Conservation (phyloP, 306 rosid genomes). For the Quercus cerris region DNA sequence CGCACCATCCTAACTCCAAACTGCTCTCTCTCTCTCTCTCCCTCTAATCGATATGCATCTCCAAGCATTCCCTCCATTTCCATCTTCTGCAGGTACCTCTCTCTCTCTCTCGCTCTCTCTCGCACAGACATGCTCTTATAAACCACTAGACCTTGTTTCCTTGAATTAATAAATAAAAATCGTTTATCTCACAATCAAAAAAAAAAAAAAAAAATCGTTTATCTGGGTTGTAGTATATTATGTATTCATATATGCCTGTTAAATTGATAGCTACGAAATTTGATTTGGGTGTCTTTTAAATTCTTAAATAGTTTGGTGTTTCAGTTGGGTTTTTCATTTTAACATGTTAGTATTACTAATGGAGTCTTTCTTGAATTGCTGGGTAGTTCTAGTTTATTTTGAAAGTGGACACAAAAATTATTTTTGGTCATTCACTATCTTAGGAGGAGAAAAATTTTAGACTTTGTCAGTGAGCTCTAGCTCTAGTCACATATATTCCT, state of each 20-base stretch:
- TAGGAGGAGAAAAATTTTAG: not conserved
- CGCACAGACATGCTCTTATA: not conserved
- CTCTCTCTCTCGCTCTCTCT: not conserved
- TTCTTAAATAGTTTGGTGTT: not conserved
- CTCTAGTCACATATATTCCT: no score
- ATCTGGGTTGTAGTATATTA: not conserved
- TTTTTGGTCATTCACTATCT: not conserved
- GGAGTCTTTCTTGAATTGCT: not conserved
- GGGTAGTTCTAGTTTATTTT: not conserved
- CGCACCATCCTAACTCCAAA: not conserved
- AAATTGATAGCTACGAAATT: not conserved
- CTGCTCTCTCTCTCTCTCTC: not conserved
- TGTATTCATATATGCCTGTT: not conserved
- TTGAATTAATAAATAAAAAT: not conserved
- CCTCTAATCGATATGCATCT: conserved; percentile 13
- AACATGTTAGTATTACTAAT: not conserved
- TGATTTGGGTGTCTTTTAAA: not conserved
- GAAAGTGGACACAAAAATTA: not conserved
- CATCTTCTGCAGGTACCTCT: conserved; percentile 23
- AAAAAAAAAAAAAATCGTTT: not conserved
- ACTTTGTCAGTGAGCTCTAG: no score
- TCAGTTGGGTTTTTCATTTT: not conserved
- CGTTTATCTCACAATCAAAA: no score
- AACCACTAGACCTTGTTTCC: not conserved
- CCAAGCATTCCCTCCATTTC: conserved; percentile 6